Evolutionary conservation across 306 rosid species (phyloP).

Genomic region (Citrullus mucosospermus): DNA sequence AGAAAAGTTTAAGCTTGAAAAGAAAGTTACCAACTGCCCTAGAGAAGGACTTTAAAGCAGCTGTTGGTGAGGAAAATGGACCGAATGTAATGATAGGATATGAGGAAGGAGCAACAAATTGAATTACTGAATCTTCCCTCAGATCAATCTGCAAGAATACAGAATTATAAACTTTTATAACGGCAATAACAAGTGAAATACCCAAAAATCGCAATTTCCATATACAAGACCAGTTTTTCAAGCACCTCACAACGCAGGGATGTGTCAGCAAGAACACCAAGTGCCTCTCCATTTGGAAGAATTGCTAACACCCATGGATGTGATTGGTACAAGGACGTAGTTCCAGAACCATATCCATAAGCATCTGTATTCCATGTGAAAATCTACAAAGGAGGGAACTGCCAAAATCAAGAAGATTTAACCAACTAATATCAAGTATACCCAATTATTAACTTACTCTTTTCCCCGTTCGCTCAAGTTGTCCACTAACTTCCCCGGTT

Average conservation of each 20-base stretch:
- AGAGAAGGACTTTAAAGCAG: conserved; percentile 57
- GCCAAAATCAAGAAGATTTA: background rate
- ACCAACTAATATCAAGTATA: background rate
- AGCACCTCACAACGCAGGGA: conserved; percentile 84
- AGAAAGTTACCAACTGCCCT: conserved; percentile 66
- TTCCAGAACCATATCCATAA: conserved; percentile 75
- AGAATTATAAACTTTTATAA: background rate
- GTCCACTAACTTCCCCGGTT: conserved; percentile 87
- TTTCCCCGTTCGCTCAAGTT: conserved; percentile 80
- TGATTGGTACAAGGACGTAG: conserved; percentile 80
- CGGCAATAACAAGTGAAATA: background rate
- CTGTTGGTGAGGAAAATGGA: conserved; percentile 72
- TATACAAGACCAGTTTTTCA: conserved; percentile 6
- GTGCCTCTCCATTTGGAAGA: conserved; percentile 77
- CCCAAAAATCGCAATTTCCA: conserved; percentile 7
- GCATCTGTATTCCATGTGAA: conserved; percentile 86
- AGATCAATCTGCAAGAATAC: conserved; percentile 62
- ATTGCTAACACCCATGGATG: conserved; percentile 97
- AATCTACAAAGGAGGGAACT: conserved; percentile 27
- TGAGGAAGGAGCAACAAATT: conserved; percentile 52
- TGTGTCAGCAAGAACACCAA: conserved; percentile 90
- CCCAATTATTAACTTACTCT: conserved; percentile 33
- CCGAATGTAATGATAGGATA: conserved; percentile 83
- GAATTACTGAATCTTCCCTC: conserved; percentile 57
- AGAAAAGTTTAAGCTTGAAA: background rate